Conservation (phyloP, 345 rosid genomes). For the Pseudoturritis turrita region DNA sequence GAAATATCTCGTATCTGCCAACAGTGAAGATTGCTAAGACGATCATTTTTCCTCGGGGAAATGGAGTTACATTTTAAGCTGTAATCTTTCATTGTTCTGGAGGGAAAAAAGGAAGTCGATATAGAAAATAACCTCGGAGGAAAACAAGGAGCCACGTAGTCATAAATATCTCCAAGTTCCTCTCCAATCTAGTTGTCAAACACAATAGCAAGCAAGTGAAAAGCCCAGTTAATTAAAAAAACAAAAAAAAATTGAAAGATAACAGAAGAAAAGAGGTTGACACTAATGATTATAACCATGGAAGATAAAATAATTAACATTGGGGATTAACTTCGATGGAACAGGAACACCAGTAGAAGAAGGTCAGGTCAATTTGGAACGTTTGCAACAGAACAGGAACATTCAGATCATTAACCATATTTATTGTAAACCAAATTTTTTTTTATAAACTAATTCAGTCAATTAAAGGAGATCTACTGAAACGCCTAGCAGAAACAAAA, state of each 20-base stretch:
- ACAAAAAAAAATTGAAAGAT: not conserved
- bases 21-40: constrained; percentile 24
- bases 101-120: not conserved
- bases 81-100: not conserved
- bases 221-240: not conserved
- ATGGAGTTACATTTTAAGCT: not conserved
- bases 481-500: not conserved
- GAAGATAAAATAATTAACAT: not conserved
- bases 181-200: constrained; percentile 74
- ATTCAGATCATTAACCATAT: constrained; percentile 4
- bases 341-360: not conserved
- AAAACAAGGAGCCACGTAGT: constrained; percentile 97
- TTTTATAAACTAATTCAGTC: not conserved
- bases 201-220: constrained; percentile 13
- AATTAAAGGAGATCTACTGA: constrained; percentile 4
- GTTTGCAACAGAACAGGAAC: not conserved
- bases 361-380: not conserved
- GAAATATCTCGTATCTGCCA: constrained; percentile 98
- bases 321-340: not conserved
- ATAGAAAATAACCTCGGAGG: constrained; percentile 67
- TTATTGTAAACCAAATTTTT: not conserved
- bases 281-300: not conserved
- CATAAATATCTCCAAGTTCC: constrained; percentile 99
- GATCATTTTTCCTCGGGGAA: not conserved
- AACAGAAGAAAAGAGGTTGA: not conserved